phyloP scores from a whole-genome alignment of 2,329 filamentous ascomycete species.

The Hypoxylon sp. region DNA sequence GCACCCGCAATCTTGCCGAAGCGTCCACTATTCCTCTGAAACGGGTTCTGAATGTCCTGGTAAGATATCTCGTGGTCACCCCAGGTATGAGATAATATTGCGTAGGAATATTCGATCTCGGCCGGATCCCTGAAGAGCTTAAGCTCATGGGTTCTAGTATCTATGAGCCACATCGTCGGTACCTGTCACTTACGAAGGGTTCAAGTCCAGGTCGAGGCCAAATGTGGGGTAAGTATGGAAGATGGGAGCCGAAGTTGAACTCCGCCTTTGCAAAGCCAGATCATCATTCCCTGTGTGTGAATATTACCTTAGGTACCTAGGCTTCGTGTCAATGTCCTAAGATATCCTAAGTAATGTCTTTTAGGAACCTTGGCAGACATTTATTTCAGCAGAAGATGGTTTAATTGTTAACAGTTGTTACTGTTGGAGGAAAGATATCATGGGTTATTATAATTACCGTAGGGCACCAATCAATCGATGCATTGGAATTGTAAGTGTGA shows the following conservation, averaged over 20 bases:
- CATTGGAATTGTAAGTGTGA: too few species aligned
- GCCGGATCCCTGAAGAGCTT: constrained; percentile 26
- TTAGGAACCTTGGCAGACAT: too few species aligned
- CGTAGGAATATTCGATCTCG: constrained; percentile 27
- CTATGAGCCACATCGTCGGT: constrained; percentile 17
- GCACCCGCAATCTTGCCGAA: constrained; percentile 33
- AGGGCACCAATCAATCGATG: too few species aligned
- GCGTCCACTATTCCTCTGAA: constrained; percentile 6
- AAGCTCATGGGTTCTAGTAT: neutral
- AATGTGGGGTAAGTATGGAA: neutral
- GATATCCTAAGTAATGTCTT: too few species aligned
- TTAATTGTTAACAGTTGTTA: too few species aligned
- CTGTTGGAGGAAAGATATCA: too few species aligned
- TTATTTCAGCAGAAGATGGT: too few species aligned
- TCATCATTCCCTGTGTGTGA: neutral
- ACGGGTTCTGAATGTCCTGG: constrained; percentile 18
- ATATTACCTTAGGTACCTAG: neutral
- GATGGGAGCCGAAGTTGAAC: neutral
- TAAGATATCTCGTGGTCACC: constrained; percentile 34
- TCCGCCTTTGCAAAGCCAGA: neutral
- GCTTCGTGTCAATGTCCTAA: too few species aligned
- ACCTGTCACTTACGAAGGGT: neutral
- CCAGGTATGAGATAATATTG: constrained; percentile 43
- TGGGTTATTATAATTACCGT: too few species aligned
- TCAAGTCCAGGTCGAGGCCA: neutral